These are phyloP conservation scores for Aechmea fasciata DNA, from an alignment of 176 grass and related monocot species.

Conservation along the genomic window DNA sequence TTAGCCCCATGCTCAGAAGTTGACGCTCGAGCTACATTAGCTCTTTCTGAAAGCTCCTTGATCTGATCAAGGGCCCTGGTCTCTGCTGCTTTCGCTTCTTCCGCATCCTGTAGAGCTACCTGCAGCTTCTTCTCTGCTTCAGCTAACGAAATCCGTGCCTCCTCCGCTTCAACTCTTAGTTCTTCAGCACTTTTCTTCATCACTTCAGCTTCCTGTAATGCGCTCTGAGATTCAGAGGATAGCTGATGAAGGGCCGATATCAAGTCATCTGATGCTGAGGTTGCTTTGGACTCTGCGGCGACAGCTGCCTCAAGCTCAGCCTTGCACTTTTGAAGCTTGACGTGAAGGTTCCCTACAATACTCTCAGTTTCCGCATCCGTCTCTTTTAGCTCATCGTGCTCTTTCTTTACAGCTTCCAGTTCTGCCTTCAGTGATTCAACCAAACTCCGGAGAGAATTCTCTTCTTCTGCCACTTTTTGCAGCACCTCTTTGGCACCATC, in stretches of 20 bases:
- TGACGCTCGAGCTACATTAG: conserved; percentile 62
- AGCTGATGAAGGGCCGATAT: conserved; percentile 71
- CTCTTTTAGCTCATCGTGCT: conserved; percentile 72
- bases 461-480: conserved; percentile 62
- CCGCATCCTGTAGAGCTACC: conserved; percentile 61
- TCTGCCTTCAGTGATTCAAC: conserved; percentile 81
- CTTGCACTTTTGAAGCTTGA: conserved; percentile 92
- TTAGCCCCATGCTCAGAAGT: conserved; percentile 64
- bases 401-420: conserved; percentile 56
- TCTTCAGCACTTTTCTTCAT: conserved; percentile 80
- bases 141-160: conserved; percentile 35
- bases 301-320: conserved; percentile 82
- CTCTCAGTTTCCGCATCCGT: conserved; percentile 80
- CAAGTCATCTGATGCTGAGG: conserved; percentile 75
- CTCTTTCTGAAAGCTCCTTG: conserved; percentile 72
- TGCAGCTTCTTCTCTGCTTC: conserved; percentile 70
- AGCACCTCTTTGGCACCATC: conserved; percentile 85
- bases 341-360: conserved; percentile 57
- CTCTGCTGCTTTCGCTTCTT: conserved; percentile 80
- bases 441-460: conserved; percentile 43
- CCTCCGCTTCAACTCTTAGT: conserved; percentile 60
- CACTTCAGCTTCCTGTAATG: conserved; percentile 78
- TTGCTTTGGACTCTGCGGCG: conserved; percentile 66
- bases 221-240: conserved; percentile 71
- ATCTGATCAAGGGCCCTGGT: conserved; percentile 76